Conservation (phyloP, 2,329 filamentous ascomycete species). For the Passalora sequoiae region DNA sequence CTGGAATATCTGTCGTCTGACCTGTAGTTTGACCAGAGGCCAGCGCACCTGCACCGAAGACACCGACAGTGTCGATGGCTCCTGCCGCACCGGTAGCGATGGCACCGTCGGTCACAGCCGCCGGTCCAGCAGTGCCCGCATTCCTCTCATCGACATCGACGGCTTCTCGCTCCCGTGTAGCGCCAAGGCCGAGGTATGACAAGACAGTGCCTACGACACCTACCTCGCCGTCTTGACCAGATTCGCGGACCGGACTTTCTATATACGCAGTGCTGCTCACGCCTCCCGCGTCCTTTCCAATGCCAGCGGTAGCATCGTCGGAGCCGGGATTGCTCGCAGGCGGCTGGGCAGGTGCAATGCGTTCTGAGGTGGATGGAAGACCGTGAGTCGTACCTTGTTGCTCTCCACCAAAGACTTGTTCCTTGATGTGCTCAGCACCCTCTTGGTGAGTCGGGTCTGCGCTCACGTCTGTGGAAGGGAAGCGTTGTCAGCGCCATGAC, state of each 20-base stretch:
- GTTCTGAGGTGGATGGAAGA: constrained; percentile 4
- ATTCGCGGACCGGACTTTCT: constrained; percentile 14
- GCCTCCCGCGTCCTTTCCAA: constrained; percentile 19
- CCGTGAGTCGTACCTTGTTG: constrained; percentile 8
- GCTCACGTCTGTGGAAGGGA: not conserved
- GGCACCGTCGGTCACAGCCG: constrained; percentile 6
- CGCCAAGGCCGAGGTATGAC: constrained; percentile 21
- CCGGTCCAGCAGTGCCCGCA: constrained; percentile 10
- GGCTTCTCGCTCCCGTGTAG: constrained; percentile 3
- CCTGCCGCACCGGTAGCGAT: constrained; percentile 11
- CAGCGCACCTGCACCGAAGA: no score
- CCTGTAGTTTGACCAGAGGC: no score
- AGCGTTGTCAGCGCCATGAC: constrained; percentile 1
- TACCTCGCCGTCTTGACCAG: constrained; percentile 1
- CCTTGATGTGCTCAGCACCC: constrained; percentile 23
- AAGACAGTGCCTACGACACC: constrained; percentile 23
- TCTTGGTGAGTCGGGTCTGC: constrained; percentile 17
- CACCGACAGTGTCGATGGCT: constrained; percentile 8
- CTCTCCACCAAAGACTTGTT: constrained; percentile 7
- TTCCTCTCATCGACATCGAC: constrained; percentile 2
- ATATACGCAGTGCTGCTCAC: constrained; percentile 19
- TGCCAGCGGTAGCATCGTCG: constrained; percentile 18
- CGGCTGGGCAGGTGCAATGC: constrained; percentile 11
- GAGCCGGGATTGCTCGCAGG: constrained; percentile 22
- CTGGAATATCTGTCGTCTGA: constrained; percentile 1